Base-by-base conservation (phyloP, 2,329 filamentous ascomycete genomes). In the Didymella arachidicola region DNA sequence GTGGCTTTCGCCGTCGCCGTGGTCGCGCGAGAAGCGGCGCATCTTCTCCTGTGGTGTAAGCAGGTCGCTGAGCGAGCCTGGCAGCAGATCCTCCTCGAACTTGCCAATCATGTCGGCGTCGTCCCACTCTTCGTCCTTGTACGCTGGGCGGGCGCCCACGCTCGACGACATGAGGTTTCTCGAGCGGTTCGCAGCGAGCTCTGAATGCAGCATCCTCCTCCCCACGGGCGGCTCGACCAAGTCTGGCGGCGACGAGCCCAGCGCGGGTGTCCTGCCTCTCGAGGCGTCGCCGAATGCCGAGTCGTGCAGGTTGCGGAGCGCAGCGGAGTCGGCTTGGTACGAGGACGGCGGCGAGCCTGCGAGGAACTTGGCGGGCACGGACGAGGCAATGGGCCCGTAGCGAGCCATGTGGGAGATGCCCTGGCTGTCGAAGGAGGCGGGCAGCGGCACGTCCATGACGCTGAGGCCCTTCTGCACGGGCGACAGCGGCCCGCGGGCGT, bases 401-500 rank as follows among this genome's bases (percentile, higher is more conserved):
- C 92, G 87, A 18, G 94, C 93, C 62, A 92, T 93, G 75, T 94
- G 91, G 11, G 93, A 97, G 52, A 97, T 91, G 48, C 93, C 94
- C 72, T 97, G 95, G 69, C 93, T 96, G 78, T 98, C 95, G 75
- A 98, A 97, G 0, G 94, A 98, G 8, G 93, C 92, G 1, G 95
- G 95, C 8, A 98, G 85, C 16, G 92, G 93, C 2, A 93, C 95
- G 79, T 98, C 94, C 62, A 97, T 85, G 14, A 96, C 91, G n/a
- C 91, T 95, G n/a, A 97, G 89, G 52, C 87, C 86, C 67, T 83
- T 84, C 50, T 87, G 86, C 48, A 85, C 85, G 0, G 93, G 92
- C 14, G 93, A 96, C 51, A 95, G 85, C 25, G 90, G 90, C 38
- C 93, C 83, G n/a, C 90, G 87, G 59, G 69, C 64, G 59, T 67